Conservation (phyloP, 371 early-diverging fungal species). For the Mucor saturninus region DNA sequence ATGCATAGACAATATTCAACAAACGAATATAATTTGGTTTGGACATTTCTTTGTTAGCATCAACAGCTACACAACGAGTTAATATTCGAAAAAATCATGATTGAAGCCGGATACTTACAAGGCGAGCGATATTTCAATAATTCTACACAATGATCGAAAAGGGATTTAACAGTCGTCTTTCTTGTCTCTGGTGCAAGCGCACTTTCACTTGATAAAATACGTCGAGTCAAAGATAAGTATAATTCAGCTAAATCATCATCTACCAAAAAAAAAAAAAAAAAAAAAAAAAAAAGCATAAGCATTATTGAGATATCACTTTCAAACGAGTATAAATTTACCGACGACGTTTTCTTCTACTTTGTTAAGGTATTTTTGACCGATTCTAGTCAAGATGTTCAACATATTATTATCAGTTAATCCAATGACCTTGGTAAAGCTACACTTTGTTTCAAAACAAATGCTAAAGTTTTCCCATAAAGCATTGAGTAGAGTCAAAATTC, state of each 20-base stretch:
- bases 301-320: background rate
- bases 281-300: no score
- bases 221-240: slow-evolving; percentile 34
- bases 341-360: slow-evolving; percentile 34
- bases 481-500: slow-evolving; percentile 30
- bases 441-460: slow-evolving; percentile 24
- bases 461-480: slow-evolving; percentile 37
- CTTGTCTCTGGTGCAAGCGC: slow-evolving; percentile 12
- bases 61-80: background rate
- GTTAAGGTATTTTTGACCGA: slow-evolving; percentile 30
- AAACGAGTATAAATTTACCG: slow-evolving; percentile 21
- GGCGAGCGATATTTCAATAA: slow-evolving; percentile 25
- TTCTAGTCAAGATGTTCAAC: slow-evolving; percentile 12
- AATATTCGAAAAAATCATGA: background rate
- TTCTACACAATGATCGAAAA: slow-evolving; percentile 21
- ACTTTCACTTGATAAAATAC: slow-evolving; percentile 17
- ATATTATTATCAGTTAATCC: slow-evolving; percentile 4
- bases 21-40: slow-evolving; percentile 31
- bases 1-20: slow-evolving; percentile 31
- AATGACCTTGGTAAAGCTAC: slow-evolving; percentile 10
- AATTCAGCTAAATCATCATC: slow-evolving; percentile 35
- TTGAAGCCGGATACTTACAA: slow-evolving; percentile 20
- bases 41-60: slow-evolving; percentile 38
- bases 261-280: slow-evolving; percentile 4
- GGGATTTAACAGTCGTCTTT: slow-evolving; percentile 12